Evolutionary conservation across 345 rosid genomes (phyloP), one percentile per base, ranked within the genome.

Genomic region (Camelina laxa): DNA sequence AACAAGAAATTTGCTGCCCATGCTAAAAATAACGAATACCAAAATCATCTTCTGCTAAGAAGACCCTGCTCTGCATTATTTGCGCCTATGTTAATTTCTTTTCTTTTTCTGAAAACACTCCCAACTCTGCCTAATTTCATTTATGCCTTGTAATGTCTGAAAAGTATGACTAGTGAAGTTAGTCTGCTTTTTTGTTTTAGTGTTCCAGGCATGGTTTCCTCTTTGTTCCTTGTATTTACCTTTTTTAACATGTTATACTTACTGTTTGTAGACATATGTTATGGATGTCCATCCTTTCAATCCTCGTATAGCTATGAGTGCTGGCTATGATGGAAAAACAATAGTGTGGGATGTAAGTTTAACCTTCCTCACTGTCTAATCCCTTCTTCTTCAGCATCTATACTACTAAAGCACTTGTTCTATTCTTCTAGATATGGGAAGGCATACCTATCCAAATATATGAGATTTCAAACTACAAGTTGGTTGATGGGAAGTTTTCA

Each of bases 401-500:
- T 54, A 11, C 72, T 47, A 73, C 31, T 77, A 60, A 63, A 36
- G 39, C 56, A 69, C 56, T 64, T 69, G 57, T 78, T 47, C 13
- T 79, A 38, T 61, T 73, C 67, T 45, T 69, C 65, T 80, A 96
- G 99, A 96, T 96, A 78, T 96, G 99, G 99, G 98, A 91, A 86
- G 99, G 99, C 71, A 86, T 70, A 75, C 97, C 99, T 27, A 92
- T 96, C 78, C 80, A 75, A 81, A 86, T 84, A 77, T 92, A 96
- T 79, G 96, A 89, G 80, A 90, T 96, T 77, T 91, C 97, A 44
- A 91, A 82, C 79, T 92, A 84, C 87, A 86, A 92, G 83, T 82
- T 96, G 91, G 98, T 96, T n/a, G 99, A 96, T 84, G 99, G 99
- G 74, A 96, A 92, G 80, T 96, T 96, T 84, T 96, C 99, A 53